phyloP scores from a whole-genome alignment of 441 rosid genomes.

The Pelargonium fulgidum region DNA sequence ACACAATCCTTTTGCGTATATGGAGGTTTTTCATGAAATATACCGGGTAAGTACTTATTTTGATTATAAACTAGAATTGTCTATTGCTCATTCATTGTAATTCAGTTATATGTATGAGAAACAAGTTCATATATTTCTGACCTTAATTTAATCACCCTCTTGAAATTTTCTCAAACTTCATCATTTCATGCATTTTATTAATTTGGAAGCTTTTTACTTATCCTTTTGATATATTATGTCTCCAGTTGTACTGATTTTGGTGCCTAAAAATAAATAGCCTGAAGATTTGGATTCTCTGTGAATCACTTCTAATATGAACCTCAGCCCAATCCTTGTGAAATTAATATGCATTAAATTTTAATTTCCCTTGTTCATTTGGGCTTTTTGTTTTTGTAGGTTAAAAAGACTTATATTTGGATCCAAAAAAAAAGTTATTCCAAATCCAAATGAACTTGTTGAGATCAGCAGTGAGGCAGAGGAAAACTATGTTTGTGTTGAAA shows the following conservation, averaged over 20 bases:
- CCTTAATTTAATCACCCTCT: neutral
- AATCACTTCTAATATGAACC: slow-evolving; percentile 6
- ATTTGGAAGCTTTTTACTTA: slow-evolving; percentile 4
- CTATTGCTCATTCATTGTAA: slow-evolving; percentile 9
- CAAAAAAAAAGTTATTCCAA: slow-evolving; percentile 35
- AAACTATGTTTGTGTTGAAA: slow-evolving; percentile 58
- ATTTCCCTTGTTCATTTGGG: slow-evolving; percentile 16
- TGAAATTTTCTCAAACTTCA: neutral
- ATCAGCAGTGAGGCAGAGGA: slow-evolving; percentile 42
- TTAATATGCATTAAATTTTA: slow-evolving; percentile 17
- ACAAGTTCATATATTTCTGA: neutral
- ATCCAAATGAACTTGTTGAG: slow-evolving; percentile 72
- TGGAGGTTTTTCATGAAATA: slow-evolving; percentile 62
- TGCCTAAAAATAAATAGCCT: neutral
- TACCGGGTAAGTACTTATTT: slow-evolving; percentile 46
- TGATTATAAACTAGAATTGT: slow-evolving; percentile 8
- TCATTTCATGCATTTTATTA: slow-evolving; percentile 3
- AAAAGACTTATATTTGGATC: slow-evolving; percentile 50
- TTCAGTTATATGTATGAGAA: neutral
- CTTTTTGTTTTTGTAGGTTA: slow-evolving; percentile 48
- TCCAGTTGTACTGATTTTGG: neutral
- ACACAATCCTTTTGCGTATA: slow-evolving; percentile 66
- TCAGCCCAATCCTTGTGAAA: neutral
- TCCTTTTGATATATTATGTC: neutral
- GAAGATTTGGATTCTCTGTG: slow-evolving; percentile 1